Base-by-base conservation (phyloP, 208 protist genomes). In the Entamoeba dispar region DNA sequence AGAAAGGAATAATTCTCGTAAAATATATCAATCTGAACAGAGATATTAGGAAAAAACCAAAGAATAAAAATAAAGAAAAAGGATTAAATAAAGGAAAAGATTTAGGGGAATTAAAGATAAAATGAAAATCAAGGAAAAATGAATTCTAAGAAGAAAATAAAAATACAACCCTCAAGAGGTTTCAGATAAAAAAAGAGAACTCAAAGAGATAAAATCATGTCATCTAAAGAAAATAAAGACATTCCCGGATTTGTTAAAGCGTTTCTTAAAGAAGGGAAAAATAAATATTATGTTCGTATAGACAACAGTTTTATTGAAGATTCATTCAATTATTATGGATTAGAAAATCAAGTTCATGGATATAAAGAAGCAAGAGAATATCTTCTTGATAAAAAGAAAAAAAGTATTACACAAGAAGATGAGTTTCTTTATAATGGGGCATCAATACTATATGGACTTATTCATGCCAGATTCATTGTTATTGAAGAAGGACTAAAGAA, bases 381-480 rank as follows among this genome's bases (percentile, higher is more conserved):
- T 17, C 4, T 77, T 34, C 27, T 19, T 27, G 61, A 17, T 5
- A 51, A 10, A 10, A 31, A 77, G 7, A 77, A 77, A 77, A 19
- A 6, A 19, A 31, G 5, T 27, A 17, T 49, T 49, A 38, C 3
- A 3, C 5, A 91, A 17, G 43, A 49, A 34, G 8, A 91, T 43
- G 4, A 38, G 50, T n/a, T 50, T 47, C 6, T 51, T 86, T 3
- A 57, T 17, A 47, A 95, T 12, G 86, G 61, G 0, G 93, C 94
- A 12, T 55, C 61, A 47, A 34, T 93, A 15, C 91, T 95, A 14
- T 95, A 95, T 50, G 93, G 93, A 4, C 49, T 95, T 5, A 93
- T 94, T 91, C 94, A 95, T 92, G 91, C 92, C 27, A 52, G 94
- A 34, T 95, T 92, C 51, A 94, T 95, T 6, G 27, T 93, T 10